These are phyloP conservation scores for Tausonia pullulans DNA, from an alignment of 1,284 basidiomycete genomes.

Conservation along the genomic window DNA sequence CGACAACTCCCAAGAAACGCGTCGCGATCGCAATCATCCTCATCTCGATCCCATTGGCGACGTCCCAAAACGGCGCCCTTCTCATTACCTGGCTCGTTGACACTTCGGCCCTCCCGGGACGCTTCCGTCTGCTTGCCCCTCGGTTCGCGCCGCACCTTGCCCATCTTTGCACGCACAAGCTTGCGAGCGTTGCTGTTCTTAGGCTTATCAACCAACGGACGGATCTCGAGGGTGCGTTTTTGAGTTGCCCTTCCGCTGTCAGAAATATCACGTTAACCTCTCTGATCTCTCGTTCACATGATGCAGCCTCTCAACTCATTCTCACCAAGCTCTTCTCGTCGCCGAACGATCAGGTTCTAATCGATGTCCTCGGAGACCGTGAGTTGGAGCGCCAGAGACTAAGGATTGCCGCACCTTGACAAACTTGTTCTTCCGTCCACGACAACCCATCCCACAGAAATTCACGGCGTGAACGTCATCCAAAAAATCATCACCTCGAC, in stretches of 20 bases:
- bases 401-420: background rate
- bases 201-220: slow-evolving; percentile 86
- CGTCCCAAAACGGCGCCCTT: slow-evolving; percentile 92
- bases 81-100: slow-evolving; percentile 95
- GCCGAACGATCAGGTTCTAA: slow-evolving; percentile 72
- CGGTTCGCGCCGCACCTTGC: slow-evolving; percentile 92
- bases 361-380: slow-evolving; percentile 75
- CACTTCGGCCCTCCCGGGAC: slow-evolving; percentile 79
- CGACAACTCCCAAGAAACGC: slow-evolving; percentile 47
- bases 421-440: background rate
- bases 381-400: background rate
- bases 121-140: slow-evolving; percentile 83
- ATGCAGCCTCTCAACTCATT: slow-evolving; percentile 51
- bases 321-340: slow-evolving; percentile 77
- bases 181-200: slow-evolving; percentile 86
- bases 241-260: background rate
- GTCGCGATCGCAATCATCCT: slow-evolving; percentile 89
- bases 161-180: slow-evolving; percentile 93
- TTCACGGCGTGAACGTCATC: slow-evolving; percentile 87
- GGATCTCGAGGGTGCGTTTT: slow-evolving; percentile 52
- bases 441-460: slow-evolving; percentile 41
- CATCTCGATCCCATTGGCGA: slow-evolving; percentile 94
- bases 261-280: background rate
- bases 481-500: slow-evolving; percentile 83
- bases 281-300: background rate